phyloP scores from a whole-genome alignment of 2,329 filamentous ascomycete species.

The Ascochyta lentis region DNA sequence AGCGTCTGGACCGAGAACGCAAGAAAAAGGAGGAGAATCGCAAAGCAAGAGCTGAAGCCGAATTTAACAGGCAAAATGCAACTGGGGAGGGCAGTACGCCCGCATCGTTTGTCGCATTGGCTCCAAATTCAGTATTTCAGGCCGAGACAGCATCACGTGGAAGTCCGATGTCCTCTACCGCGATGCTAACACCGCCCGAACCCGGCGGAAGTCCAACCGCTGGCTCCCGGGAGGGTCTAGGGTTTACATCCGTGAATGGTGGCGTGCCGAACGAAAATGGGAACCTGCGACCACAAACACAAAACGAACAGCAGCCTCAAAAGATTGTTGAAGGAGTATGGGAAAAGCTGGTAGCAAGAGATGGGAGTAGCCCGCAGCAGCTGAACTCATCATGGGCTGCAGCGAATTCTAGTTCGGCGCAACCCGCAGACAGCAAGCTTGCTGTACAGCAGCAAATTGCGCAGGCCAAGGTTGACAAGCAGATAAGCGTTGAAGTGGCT shows the following conservation, averaged over 20 bases:
- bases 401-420: conserved; percentile 8
- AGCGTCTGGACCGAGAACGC: conserved; percentile 43
- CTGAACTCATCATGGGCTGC: conserved; percentile 21
- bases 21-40: conserved; percentile 45
- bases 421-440: conserved; percentile 22
- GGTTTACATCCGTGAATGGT: conserved; percentile 21
- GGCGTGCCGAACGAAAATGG: conserved; percentile 7
- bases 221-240: conserved; percentile 25
- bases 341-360: conserved; percentile 26
- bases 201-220: conserved; percentile 37
- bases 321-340: conserved; percentile 34
- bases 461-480: conserved; percentile 30
- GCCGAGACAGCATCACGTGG: conserved; percentile 36
- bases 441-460: conserved; percentile 30
- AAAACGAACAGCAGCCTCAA: conserved; percentile 22
- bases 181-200: conserved; percentile 41
- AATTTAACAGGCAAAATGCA: conserved; percentile 27
- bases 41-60: conserved; percentile 37
- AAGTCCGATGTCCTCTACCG: conserved; percentile 34
- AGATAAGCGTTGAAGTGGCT: conserved; percentile 38
- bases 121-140: conserved; percentile 35
- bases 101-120: conserved; percentile 39
- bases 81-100: conserved; percentile 27
- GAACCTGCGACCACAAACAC: conserved; percentile 12
- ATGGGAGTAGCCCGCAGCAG: conserved; percentile 24